Evolutionary conservation across 139 green algal genomes (phyloP), one percentile per base, ranked within the genome.

Genomic region (Ulvella scutata): DNA sequence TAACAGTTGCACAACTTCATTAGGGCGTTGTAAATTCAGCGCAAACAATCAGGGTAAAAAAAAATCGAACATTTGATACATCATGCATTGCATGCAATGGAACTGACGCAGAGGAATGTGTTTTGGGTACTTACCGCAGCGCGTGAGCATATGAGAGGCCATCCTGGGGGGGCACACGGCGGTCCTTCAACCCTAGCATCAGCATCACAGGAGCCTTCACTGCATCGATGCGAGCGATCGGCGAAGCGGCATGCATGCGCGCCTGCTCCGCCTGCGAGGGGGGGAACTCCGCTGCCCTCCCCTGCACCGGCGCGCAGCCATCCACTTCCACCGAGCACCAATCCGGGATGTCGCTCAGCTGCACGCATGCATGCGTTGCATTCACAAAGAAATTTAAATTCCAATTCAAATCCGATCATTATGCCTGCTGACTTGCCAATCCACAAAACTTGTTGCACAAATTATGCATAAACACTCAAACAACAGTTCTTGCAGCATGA

Each of bases 261-360:
- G 82, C 21, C 38, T 85, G 43, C 29, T 84, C 62, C 17, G 31
- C 51, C 13, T 36, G 51, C 6, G n/a, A 36, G 6, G 51, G 51
- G 10, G 51, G 51, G 20, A 67, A 67, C 51, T 67, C n/a, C 13
- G 51, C n/a, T 6, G 20, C 51, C 6, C 51, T 26, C 31, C 33
- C 51, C 39, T 74, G 44, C 31, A 62, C 80, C 21, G 51, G 33
- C 10, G 26, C 43, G 29, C 17, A 28, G 31, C 82, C 82, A 36
- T 80, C 43, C 9, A 75, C 72, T 43, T 87, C 82, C 26, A 81
- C 75, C 51, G 77, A 83, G 74, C 76, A 83, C 82, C 82, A 87
- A 26, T 87, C 82, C 23, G 82, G 82, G 44, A 87, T 87, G 60
- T 87, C 82, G 23, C 67, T 76, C 29, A 74, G 75, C 43, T 67